phyloP scores from a whole-genome alignment of 2,329 filamentous ascomycete genomes.

The Ophiostoma tasmaniense region DNA sequence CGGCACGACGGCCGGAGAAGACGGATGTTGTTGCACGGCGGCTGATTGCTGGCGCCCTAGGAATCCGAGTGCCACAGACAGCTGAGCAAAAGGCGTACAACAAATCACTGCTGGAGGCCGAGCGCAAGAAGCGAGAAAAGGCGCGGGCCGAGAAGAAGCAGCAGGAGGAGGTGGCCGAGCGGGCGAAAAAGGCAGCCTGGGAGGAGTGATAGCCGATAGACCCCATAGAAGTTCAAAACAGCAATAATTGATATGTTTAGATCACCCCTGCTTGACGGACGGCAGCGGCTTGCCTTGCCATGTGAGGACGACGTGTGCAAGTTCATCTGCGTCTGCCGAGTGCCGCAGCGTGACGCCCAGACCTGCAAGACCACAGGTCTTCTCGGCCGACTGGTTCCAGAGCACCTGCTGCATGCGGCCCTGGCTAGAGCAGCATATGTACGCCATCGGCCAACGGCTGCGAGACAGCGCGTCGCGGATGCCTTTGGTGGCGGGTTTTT shows the following conservation, averaged over 20 bases:
- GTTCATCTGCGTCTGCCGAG: constrained; percentile 30
- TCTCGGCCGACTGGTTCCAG: constrained; percentile 60
- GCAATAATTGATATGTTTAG: not conserved
- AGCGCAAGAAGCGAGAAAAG: constrained; percentile 65
- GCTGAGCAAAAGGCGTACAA: constrained; percentile 88
- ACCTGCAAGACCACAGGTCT: constrained; percentile 56
- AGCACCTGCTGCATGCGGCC: constrained; percentile 59
- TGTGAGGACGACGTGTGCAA: constrained; percentile 40
- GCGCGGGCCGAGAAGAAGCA: constrained; percentile 58
- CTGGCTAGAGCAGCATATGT: constrained; percentile 49
- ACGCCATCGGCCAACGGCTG: constrained; percentile 64
- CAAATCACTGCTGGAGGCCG: constrained; percentile 70
- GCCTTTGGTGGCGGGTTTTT: constrained; percentile 65
- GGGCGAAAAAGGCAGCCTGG: constrained; percentile 80
- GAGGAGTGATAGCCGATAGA: constrained; percentile 46
- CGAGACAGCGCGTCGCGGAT: constrained; percentile 62
- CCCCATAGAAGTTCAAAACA: not conserved
- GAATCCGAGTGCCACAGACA: constrained; percentile 71
- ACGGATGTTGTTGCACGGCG: constrained; percentile 83
- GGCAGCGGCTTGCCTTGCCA: constrained; percentile 38
- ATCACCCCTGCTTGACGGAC: not conserved
- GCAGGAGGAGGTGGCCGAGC: constrained; percentile 57
- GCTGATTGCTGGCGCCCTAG: constrained; percentile 82
- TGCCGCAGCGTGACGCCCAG: constrained; percentile 37
- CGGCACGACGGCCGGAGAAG: constrained; percentile 63